Conservation (phyloP, 495 filamentous ascomycete species). For the Neurospora sp. region DNA sequence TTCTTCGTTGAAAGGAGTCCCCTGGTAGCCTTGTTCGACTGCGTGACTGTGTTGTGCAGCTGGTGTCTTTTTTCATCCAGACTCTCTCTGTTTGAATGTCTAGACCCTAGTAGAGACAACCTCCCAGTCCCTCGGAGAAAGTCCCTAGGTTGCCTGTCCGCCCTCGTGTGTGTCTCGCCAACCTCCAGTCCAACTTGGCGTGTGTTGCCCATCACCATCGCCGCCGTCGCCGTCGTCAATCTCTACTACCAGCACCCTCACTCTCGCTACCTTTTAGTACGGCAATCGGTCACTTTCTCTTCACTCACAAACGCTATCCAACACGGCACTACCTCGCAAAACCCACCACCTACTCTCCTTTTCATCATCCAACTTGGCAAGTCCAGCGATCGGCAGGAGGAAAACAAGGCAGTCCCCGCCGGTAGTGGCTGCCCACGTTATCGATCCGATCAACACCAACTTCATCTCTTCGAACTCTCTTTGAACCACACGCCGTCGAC, state of each 20-base stretch:
- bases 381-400: not conserved
- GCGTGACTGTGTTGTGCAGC: not conserved
- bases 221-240: not conserved
- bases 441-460: not conserved
- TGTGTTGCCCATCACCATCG: not conserved
- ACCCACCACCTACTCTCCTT: not conserved
- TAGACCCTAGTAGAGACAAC: not conserved
- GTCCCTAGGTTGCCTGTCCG: not conserved
- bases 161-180: not conserved
- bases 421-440: not conserved
- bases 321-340: not conserved
- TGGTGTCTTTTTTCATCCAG: not conserved
- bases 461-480: not conserved
- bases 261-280: not conserved
- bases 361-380: not conserved
- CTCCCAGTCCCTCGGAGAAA: not conserved
- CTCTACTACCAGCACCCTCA: not conserved
- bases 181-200: not conserved
- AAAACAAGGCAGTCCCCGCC: not conserved
- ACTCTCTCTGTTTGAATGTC: not conserved
- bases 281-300: not conserved
- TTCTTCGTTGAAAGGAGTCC: not conserved
- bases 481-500: not conserved
- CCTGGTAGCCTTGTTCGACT: not conserved
- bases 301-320: not conserved